These are phyloP conservation scores for Spergularia azorica DNA, from an alignment of 179 eudicot species.

Conservation along the genomic window DNA sequence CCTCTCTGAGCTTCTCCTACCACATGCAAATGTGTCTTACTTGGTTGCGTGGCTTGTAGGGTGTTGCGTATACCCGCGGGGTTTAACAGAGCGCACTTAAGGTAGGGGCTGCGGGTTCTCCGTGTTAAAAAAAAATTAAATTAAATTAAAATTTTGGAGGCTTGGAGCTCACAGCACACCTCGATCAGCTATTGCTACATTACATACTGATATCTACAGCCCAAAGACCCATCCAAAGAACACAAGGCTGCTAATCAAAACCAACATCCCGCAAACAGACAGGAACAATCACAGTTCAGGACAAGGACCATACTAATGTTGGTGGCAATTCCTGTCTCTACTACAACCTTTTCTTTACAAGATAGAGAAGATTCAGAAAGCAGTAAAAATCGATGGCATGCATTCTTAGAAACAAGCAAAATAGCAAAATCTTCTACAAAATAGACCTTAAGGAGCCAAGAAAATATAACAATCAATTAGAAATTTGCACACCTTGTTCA, in stretches of 20 bases:
- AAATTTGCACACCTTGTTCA: constrained; percentile 60
- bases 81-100: no score
- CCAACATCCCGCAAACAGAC: not conserved
- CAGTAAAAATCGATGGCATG: not conserved
- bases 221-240: not conserved
- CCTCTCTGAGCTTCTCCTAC: no score
- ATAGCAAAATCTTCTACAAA: not conserved
- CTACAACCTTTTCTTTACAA: not conserved
- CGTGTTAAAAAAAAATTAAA: no score
- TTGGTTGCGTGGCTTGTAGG: no score
- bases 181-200: no score
- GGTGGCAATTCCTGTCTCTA: not conserved
- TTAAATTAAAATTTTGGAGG: no score
- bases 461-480: not conserved
- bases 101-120: no score
- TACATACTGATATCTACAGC: no score
- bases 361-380: not conserved
- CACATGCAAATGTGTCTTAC: no score
- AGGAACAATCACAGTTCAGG: not conserved
- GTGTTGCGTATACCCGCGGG: no score
- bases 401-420: not conserved
- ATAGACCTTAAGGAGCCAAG: not conserved
- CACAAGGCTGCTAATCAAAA: not conserved
- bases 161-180: no score
- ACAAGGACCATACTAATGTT: not conserved